These are phyloP conservation scores for Cinchona pubescens DNA, from an alignment of 257 asterid species.

Conservation along the genomic window DNA sequence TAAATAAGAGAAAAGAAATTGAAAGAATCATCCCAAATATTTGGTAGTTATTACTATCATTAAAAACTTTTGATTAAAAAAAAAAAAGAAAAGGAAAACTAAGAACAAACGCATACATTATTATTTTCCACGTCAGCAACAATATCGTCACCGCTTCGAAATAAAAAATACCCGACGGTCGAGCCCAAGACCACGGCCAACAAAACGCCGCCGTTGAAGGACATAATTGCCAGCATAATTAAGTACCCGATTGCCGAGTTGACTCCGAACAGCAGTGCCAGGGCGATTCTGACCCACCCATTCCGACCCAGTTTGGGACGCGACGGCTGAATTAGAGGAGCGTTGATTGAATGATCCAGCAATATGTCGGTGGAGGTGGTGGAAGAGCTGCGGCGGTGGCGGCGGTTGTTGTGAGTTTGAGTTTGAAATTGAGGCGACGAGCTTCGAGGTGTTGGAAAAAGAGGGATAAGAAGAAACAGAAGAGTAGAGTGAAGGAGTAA, in stretches of 20 bases:
- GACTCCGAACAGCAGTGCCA: conserved; percentile 27
- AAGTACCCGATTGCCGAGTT: conserved; percentile 33
- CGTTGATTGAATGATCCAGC: neutral
- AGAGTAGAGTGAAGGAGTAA: conserved; percentile 28
- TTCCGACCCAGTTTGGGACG: conserved; percentile 5
- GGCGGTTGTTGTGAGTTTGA: neutral
- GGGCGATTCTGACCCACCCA: conserved; percentile 15
- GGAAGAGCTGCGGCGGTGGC: neutral
- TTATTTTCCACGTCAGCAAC: conserved; percentile 3
- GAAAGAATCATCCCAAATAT: too few species aligned
- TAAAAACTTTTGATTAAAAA: too few species aligned
- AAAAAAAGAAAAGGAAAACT: neutral
- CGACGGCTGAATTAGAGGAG: conserved; percentile 5
- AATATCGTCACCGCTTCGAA: conserved; percentile 23
- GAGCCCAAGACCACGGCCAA: conserved; percentile 30
- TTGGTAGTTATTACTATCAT: neutral
- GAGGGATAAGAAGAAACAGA: conserved; percentile 32
- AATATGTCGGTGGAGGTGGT: neutral
- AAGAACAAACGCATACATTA: conserved; percentile 20
- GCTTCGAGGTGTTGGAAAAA: conserved; percentile 35
- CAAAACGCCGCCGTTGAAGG: conserved; percentile 33
- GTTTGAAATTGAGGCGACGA: conserved; percentile 24
- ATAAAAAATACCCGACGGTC: conserved; percentile 24
- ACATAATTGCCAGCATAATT: conserved; percentile 34
- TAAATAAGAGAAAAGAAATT: too few species aligned